These are phyloP conservation scores for Nakaseomyces delphensis DNA, from an alignment of 1,139 yeast genomes.

Conservation along the genomic window DNA sequence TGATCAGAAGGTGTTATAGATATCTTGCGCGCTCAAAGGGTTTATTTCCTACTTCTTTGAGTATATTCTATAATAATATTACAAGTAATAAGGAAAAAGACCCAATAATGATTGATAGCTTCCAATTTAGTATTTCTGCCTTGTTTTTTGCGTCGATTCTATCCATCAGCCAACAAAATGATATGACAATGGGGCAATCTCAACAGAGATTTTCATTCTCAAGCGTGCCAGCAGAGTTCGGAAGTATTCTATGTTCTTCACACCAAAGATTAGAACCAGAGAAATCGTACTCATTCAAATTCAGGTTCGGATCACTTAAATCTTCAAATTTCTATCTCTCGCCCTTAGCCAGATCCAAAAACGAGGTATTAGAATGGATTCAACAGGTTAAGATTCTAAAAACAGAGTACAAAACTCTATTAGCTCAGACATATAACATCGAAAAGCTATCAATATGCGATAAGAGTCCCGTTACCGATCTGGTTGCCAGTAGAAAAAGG, in stretches of 20 bases:
- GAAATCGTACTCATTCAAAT: constrained; percentile 13
- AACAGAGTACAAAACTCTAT: constrained; percentile 2
- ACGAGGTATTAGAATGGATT: constrained; percentile 20
- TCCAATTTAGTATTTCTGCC: constrained; percentile 20
- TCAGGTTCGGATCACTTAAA: constrained; percentile 14
- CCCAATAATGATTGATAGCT: constrained; percentile 11
- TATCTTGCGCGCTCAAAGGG: constrained; percentile 16
- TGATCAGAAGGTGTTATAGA: constrained; percentile 28
- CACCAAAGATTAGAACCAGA: constrained; percentile 13
- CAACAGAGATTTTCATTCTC: background rate
- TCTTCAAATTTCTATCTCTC: constrained; percentile 20
- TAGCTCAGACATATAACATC: constrained; percentile 16
- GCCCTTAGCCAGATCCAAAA: constrained; percentile 15
- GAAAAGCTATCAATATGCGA: constrained; percentile 17
- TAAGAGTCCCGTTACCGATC: constrained; percentile 1
- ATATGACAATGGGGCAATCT: background rate
- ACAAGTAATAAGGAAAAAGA: constrained; percentile 15
- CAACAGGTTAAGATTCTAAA: constrained; percentile 14
- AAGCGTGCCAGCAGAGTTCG: constrained; percentile 17
- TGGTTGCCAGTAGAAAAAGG: constrained; percentile 16
- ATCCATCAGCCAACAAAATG: constrained; percentile 10
- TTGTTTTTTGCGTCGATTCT: constrained; percentile 22
- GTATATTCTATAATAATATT: constrained; percentile 10
- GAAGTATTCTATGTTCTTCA: constrained; percentile 14
- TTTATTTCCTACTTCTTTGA: constrained; percentile 18